Base-by-base conservation (phyloP, 1,284 basidiomycete genomes). In the Malassezia vespertilionis region DNA sequence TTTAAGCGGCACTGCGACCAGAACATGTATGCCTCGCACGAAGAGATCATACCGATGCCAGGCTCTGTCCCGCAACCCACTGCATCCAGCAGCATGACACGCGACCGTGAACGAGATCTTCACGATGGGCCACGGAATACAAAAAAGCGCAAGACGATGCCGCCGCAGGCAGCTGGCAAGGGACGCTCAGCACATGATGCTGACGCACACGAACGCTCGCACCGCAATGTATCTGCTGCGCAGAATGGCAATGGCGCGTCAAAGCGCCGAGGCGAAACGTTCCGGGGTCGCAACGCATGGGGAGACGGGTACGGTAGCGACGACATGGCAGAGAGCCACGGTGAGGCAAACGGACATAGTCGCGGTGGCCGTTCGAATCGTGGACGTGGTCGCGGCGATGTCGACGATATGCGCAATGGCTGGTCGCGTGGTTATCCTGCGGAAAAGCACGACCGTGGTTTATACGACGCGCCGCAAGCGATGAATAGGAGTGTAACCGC, bases 91-190 rank as follows among this genome's bases (percentile, higher is more conserved):
- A 15, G 36, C 14, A 10, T 22, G 21, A 10, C 15, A 5, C 47
- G 47, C 24, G 18, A 23, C 5, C 44, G 37, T 14, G 35, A 36
- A 12, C 40, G 40, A 10, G 46, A 49, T 5, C 14, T 43, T 4
- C 28, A 31, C 9, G 40, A 44, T 5, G 46, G 32, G 12, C 21
- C 37, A n/a, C 36, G 40, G 15, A 20, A 11, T 7, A 44, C 52
- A 46, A 63, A 63, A 40, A 60, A 63, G 23, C 54, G 60, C 40
- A 58, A 58, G 40, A 47, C 54, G 24, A 32, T 54, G 32, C 33
- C 41, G 23, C 35, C 18, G 31, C 28, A 31, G 27, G 39, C 22
- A 10, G 31, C 31, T 5, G 21, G 17, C 30, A 41, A 41, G 14
- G 40, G 40, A 18, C 40, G 40, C 10, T 28, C 14, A 18, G 40